Evolutionary conservation across 1,284 basidiomycete species (phyloP), one percentile per base, ranked within the genome.

Genomic region (Cerrena zonata): DNA sequence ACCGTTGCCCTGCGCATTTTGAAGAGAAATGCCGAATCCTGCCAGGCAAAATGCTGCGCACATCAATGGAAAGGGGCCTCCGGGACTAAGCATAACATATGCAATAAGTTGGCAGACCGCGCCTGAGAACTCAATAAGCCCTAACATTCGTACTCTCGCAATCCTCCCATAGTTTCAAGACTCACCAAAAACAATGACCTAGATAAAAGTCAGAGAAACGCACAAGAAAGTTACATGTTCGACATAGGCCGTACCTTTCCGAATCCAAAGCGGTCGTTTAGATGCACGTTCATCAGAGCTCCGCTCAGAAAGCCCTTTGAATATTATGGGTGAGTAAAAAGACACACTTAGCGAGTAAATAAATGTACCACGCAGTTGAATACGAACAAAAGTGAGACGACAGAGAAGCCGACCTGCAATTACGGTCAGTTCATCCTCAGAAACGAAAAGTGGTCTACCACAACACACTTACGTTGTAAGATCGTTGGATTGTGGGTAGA

Each of bases 371-470:
- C 51, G 52, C 75, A 78, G 51, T 73, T 78, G 50, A 69, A 66
- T 15, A 84, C 68, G 67, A 82, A 84, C 37, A 82, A 70, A 24
- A 80, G 57, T 0, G 80, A 78, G 15, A 84, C 77, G 49, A 73
- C 53, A 21, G 69, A 61, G 50, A 70, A 75, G 23, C 67, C 65
- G 42, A 76, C 64, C 74, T 77, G 49, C 4, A 53, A 11, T 34
- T 41, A 22, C n/a, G n/a, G n/a, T n/a, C n/a, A n/a, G n/a, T n/a
- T n/a, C n/a, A n/a, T n/a, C n/a, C n/a, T n/a, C n/a, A n/a, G n/a
- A n/a, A n/a, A n/a, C n/a, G n/a, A n/a, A n/a, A n/a, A n/a, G n/a
- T n/a, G n/a, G n/a, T n/a, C n/a, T 30, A 18, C 11, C 12, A 4
- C 27, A 58, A 45, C 36, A 39, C 66, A 27, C n/a, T n/a, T 58